Evolutionary conservation across 1,284 basidiomycete genomes (phyloP), one percentile per base, ranked within the genome.

Genomic region (Leccinum pachyderme): DNA sequence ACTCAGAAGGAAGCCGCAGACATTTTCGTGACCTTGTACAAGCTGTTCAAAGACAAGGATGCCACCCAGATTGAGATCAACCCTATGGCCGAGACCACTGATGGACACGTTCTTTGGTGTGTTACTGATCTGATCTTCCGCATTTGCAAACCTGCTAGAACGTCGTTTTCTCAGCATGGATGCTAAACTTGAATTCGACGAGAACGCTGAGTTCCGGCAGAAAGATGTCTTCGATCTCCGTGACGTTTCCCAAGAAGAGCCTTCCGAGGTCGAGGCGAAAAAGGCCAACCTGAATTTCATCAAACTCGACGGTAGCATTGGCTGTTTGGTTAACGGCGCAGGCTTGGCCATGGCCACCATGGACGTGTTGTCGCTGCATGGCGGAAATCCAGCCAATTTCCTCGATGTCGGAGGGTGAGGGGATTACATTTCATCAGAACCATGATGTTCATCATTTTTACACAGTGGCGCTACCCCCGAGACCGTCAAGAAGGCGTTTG

Each of bases 41-140:
- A 85, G 70, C 90, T 99, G 68, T 99, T 98, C 83, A 96, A 95
- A 77, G 95, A 98, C 61, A 98, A 96, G 80, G 97, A 99, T 73
- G 94, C 96, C 5, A 99, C 97, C 5, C 97, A 99, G 76, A 98
- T 99, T 67, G 97, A 99, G 79, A 99, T 99, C 75, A 99, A 99
- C 79, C 97, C 97, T 25, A 79, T 99, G 76, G 94, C 95, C n/a
- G 90, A 98, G 76, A 91, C 95, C 49, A 83, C 81, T 35, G 95
- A 98, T 70, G 97, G 97, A 11, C 84, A 83, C 63, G 95, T 99
- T 51, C 86, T 99, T 53, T 99, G 95, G 93, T 93, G 65, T 64
- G 81, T 74, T 27, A 18, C 18, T 28, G 31, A 37, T 32, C 18
- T 28, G 31, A 37, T 32, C 8, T 28, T 35, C 72, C 44, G 35